Percentiles rank a stretch among this genome's conserved stretches.
These are phyloP conservation scores for Alnus rubra DNA, from an alignment of 306 rosid species.

Conservation along the genomic window DNA sequence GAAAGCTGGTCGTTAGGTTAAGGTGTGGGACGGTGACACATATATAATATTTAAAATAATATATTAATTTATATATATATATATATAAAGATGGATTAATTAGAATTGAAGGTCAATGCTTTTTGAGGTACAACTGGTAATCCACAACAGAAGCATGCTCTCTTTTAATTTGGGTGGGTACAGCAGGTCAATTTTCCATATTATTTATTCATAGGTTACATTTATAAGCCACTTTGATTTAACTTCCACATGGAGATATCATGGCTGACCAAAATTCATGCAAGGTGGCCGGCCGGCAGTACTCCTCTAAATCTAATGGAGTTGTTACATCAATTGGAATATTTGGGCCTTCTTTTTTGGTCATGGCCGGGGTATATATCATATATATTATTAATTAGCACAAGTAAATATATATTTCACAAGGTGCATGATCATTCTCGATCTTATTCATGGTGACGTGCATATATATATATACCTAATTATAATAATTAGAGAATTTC, in stretches of 20 bases:
- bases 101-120: conserved; percentile 60
- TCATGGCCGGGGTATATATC: no score
- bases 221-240: conserved; percentile 28
- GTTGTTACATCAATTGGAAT: neutral
- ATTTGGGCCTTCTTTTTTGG: neutral
- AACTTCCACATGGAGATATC: conserved; percentile 17
- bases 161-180: conserved; percentile 52
- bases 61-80: neutral
- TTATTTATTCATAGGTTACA: conserved; percentile 12
- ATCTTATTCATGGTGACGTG: no score
- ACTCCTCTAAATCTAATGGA: neutral
- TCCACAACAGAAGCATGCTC: conserved; percentile 44
- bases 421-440: no score
- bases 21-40: conserved; percentile 65
- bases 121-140: conserved; percentile 40
- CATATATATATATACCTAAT: no score
- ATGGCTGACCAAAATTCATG: neutral
- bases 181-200: conserved; percentile 27
- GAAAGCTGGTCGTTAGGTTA: conserved; percentile 58
- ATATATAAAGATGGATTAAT: neutral
- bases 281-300: neutral
- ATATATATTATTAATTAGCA: no score
- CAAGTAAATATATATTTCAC: no score
- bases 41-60: conserved; percentile 23
- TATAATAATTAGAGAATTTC: no score